phyloP scores from a whole-genome alignment of 495 filamentous ascomycete genomes.

The Xanthoparmelia taractica region DNA sequence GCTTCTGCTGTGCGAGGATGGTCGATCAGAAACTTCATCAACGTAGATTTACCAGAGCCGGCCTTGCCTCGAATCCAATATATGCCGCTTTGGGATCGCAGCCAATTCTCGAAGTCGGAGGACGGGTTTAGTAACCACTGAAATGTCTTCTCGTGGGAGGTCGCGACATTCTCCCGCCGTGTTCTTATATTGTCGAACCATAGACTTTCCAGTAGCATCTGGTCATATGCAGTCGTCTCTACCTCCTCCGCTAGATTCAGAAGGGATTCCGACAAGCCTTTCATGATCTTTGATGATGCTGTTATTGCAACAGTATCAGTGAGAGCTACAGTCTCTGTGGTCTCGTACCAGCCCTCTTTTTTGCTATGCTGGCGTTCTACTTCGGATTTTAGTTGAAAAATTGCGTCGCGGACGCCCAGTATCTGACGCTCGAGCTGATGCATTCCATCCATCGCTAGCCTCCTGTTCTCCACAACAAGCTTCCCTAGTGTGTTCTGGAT shows the following conservation, averaged over 20 bases:
- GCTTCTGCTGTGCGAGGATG: conserved; percentile 19
- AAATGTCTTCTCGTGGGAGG: conserved; percentile 26
- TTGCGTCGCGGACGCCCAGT: background rate
- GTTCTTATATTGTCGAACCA: conserved; percentile 25
- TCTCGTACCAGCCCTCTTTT: background rate
- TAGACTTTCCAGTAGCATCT: conserved; percentile 9
- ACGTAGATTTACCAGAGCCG: conserved; percentile 41
- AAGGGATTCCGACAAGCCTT: background rate
- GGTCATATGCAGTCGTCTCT: conserved; percentile 17
- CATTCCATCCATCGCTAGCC: background rate
- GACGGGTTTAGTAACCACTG: conserved; percentile 28
- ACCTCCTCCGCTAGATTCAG: conserved; percentile 13
- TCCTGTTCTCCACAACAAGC: background rate
- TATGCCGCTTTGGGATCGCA: conserved; percentile 26
- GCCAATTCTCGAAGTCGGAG: conserved; percentile 25
- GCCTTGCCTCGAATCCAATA: conserved; percentile 38
- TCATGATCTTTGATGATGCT: background rate
- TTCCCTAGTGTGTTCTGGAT: background rate
- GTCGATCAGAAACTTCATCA: conserved; percentile 37
- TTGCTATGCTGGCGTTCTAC: background rate
- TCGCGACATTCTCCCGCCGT: conserved; percentile 20
- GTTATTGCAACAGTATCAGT: background rate
- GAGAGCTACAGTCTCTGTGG: too few species aligned
- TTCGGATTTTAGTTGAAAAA: background rate
- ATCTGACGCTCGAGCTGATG: background rate